A percentile compares a stretch with the other conserved stretches of the same genome.
These are phyloP conservation scores for Yarrowia phangngaensis DNA, from an alignment of 805 yeast genomes.

Conservation along the genomic window DNA sequence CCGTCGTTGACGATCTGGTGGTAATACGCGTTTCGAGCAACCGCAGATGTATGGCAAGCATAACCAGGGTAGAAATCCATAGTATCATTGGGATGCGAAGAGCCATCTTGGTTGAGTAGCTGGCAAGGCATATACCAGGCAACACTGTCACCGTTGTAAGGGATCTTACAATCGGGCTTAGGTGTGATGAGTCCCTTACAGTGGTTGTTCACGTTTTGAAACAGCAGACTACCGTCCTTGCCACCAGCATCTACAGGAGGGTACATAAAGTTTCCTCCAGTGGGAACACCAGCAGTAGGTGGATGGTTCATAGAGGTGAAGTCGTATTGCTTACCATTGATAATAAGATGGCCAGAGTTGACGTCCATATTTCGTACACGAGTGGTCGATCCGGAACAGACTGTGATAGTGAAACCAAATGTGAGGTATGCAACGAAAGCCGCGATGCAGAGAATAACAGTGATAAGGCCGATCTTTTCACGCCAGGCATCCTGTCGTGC, in stretches of 20 bases:
- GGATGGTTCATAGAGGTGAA: constrained; percentile 71
- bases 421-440: constrained; percentile 79
- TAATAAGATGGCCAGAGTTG: constrained; percentile 56
- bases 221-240: constrained; percentile 73
- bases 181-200: constrained; percentile 74
- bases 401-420: constrained; percentile 83
- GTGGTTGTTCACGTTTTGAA: constrained; percentile 86
- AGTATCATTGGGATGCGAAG: constrained; percentile 61
- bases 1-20: constrained; percentile 43
- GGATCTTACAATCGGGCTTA: constrained; percentile 64
- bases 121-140: constrained; percentile 98
- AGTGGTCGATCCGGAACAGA: constrained; percentile 51
- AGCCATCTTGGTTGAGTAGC: constrained; percentile 63
- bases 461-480: constrained; percentile 82
- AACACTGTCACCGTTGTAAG: constrained; percentile 54
- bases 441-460: constrained; percentile 70
- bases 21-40: constrained; percentile 68
- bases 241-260: constrained; percentile 90
- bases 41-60: constrained; percentile 80
- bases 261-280: constrained; percentile 66
- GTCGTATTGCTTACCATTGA: constrained; percentile 79
- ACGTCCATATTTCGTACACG: constrained; percentile 63
- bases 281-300: constrained; percentile 67
- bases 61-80: constrained; percentile 69
- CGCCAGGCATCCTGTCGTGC: constrained; percentile 96